phyloP scores from a whole-genome alignment of 164 flowering plant genomes.

The Annona squamosa region DNA sequence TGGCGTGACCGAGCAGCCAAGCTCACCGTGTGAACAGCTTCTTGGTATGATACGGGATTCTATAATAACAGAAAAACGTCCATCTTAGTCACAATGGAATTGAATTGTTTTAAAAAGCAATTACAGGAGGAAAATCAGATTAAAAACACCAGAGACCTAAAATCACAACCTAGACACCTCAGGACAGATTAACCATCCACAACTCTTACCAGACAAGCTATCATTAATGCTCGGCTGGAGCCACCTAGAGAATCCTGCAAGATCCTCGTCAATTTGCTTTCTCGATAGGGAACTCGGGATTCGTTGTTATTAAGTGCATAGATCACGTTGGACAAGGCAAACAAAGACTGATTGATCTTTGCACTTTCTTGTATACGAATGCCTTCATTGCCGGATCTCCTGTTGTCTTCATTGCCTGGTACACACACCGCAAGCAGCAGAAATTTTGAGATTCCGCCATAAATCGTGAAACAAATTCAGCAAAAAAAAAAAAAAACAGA shows the following conservation, averaged over 20 bases:
- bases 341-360: conserved; percentile 86
- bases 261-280: conserved; percentile 91
- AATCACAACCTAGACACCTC: too few species aligned
- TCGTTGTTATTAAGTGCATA: conserved; percentile 78
- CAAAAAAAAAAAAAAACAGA: too few species aligned
- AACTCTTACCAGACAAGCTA: conserved; percentile 78
- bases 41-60: conserved; percentile 93
- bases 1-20: conserved; percentile 80
- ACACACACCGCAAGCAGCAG: background rate
- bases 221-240: conserved; percentile 68
- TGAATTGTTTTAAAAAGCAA: background rate
- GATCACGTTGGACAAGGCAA: conserved; percentile 88
- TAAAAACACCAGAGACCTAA: background rate
- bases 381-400: conserved; percentile 78
- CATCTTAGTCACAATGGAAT: too few species aligned
- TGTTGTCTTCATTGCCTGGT: conserved; percentile 89
- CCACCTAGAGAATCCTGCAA: conserved; percentile 97
- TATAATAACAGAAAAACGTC: conserved; percentile 9
- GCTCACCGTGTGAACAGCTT: conserved; percentile 81
- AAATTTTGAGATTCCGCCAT: background rate
- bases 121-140: background rate
- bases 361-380: conserved; percentile 86
- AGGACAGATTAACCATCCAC: too few species aligned
- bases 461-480: background rate
- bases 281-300: conserved; percentile 74